Conservation (phyloP, 1,284 basidiomycete species). For the Wolfiporia cocos region DNA sequence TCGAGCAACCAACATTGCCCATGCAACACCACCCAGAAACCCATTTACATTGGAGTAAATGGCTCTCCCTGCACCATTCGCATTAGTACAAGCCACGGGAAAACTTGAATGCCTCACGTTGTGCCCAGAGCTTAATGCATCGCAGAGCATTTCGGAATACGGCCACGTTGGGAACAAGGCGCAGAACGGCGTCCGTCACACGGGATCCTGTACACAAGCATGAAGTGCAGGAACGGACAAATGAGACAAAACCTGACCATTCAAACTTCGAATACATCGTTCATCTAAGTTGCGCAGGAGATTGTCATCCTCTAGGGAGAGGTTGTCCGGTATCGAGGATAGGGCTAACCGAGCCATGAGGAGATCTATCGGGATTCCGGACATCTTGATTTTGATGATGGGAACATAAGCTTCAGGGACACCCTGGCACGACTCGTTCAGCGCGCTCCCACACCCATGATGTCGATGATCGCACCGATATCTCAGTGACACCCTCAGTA, state of each 20-base stretch:
- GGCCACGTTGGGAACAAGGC: conserved; percentile 90
- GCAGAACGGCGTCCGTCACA: conserved; percentile 94
- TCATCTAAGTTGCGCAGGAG: conserved; percentile 93
- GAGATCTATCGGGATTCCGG: conserved; percentile 92
- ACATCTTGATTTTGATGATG: conserved; percentile 89
- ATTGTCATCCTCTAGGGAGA: conserved; percentile 89
- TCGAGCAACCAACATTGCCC: conserved; percentile 97
- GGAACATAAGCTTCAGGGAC: conserved; percentile 97
- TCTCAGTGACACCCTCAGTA: conserved; percentile 83
- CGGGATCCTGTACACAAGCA: conserved; percentile 64
- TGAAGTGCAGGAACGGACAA: background rate
- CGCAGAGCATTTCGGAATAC: conserved; percentile 94
- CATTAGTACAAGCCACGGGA: background rate
- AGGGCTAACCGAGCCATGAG: conserved; percentile 85
- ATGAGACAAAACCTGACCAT: conserved; percentile 51
- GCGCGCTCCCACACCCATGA: background rate
- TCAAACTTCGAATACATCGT: conserved; percentile 89
- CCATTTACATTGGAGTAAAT: conserved; percentile 99
- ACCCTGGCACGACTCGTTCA: conserved; percentile 45
- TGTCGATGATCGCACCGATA: conserved; percentile 61
- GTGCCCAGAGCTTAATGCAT: conserved; percentile 98
- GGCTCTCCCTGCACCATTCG: conserved; percentile 62
- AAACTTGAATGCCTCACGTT: conserved; percentile 44
- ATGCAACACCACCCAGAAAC: conserved; percentile 97
- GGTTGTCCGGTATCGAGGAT: conserved; percentile 84